These are phyloP conservation scores for Chaetomium olivaceum DNA, from an alignment of 2,329 filamentous ascomycete genomes.

Conservation along the genomic window DNA sequence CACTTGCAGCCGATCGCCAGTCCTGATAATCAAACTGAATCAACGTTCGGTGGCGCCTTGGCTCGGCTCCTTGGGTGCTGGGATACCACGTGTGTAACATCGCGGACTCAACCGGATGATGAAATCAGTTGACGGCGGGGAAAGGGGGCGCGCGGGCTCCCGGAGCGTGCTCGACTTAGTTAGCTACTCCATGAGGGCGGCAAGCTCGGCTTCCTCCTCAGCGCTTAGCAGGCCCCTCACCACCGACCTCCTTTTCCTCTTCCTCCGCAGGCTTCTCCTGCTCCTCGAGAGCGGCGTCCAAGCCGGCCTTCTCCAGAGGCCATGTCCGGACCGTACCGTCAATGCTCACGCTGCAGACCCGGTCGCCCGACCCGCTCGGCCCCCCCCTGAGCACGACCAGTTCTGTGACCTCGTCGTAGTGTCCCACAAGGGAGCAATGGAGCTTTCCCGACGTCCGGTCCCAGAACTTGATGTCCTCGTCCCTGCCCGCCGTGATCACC, in stretches of 20 bases:
- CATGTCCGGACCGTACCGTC: constrained; percentile 86
- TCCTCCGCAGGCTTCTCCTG: constrained; percentile 52
- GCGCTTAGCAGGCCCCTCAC: constrained; percentile 64
- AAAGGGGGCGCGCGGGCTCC: background rate
- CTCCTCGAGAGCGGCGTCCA: constrained; percentile 53
- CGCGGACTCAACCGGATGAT: background rate
- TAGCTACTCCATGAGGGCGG: constrained; percentile 71
- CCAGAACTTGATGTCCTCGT: constrained; percentile 92
- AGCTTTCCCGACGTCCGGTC: constrained; percentile 71
- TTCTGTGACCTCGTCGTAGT: constrained; percentile 91
- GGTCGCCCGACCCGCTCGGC: constrained; percentile 42
- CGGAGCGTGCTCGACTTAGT: constrained; percentile 3
- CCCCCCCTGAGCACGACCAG: constrained; percentile 61
- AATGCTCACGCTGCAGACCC: constrained; percentile 79
- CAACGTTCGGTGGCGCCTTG: constrained; percentile 17
- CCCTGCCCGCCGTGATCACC: constrained; percentile 83
- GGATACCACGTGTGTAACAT: constrained; percentile 23
- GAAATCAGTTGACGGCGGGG: background rate
- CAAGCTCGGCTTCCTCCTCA: constrained; percentile 88
- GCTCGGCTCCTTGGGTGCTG: background rate
- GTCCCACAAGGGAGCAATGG: constrained; percentile 73
- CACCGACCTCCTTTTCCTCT: constrained; percentile 50
- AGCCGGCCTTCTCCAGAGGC: constrained; percentile 65
- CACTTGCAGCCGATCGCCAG: constrained; percentile 18
- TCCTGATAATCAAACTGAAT: constrained; percentile 30